Evolutionary conservation across 225 moss, liverwort and hornwort species (phyloP).

Genomic region (Anthoceros angustus): DNA sequence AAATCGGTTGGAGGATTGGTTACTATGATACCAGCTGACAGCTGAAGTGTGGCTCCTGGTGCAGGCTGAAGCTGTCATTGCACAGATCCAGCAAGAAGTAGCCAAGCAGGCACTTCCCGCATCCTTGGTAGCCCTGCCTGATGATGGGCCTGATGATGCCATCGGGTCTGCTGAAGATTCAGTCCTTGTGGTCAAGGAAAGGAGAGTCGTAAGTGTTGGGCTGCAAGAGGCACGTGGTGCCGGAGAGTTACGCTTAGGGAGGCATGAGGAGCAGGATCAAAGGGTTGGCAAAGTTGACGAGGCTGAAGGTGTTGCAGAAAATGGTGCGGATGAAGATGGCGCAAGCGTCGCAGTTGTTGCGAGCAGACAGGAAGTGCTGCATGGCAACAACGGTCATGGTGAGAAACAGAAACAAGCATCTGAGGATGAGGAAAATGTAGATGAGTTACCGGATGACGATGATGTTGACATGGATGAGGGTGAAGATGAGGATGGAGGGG

Average conservation of each 20-base stretch:
- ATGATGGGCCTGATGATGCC: too few relatives aligned
- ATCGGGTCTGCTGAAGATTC: neutral
- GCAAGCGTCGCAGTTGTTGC: neutral
- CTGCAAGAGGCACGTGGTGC: constrained; percentile 22
- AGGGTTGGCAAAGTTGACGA: constrained; percentile 29
- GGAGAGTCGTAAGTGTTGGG: constrained; percentile 13
- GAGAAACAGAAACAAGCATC: neutral
- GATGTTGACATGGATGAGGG: constrained; percentile 18
- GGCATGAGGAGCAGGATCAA: constrained; percentile 21
- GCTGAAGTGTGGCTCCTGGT: neutral
- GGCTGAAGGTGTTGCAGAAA: constrained; percentile 23
- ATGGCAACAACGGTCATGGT: neutral
- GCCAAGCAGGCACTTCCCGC: neutral
- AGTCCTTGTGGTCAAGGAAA: neutral
- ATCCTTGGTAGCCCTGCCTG: too few relatives aligned
- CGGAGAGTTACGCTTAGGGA: constrained; percentile 15
- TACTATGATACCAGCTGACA: too few relatives aligned
- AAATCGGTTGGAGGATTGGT: too few relatives aligned
- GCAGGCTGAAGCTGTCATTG: neutral
- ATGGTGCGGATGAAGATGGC: constrained; percentile 4
- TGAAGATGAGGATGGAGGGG: constrained; percentile 17
- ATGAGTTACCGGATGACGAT: constrained; percentile 14
- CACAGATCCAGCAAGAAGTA: neutral
- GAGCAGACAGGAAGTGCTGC: neutral
- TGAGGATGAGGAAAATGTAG: constrained; percentile 8